Evolutionary conservation across 306 rosid species (phyloP).

Genomic region (Corylus avellana): DNA sequence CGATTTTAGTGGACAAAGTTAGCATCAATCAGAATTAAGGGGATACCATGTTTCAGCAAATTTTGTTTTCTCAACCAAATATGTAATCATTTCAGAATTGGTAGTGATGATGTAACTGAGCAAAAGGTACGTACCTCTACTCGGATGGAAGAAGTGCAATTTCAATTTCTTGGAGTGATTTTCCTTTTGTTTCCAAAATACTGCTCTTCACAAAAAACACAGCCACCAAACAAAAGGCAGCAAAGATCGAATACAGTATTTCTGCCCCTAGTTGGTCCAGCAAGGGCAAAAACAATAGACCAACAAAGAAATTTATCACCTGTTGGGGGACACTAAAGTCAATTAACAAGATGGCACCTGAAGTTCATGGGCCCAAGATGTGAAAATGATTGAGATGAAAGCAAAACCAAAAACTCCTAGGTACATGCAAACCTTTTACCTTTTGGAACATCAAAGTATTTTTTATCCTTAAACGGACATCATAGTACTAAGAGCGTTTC

Average conservation of each 20-base stretch:
- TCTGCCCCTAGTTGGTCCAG: constrained; percentile 72
- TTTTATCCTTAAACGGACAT: neutral
- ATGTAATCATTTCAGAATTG: neutral
- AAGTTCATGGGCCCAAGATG: constrained; percentile 9
- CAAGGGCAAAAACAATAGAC: constrained; percentile 66
- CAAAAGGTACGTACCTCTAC: constrained; percentile 28
- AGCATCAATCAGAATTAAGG: neutral
- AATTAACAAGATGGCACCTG: constrained; percentile 7
- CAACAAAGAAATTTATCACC: constrained; percentile 85
- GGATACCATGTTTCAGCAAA: neutral
- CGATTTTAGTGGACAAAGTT: neutral
- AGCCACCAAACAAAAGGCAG: constrained; percentile 53
- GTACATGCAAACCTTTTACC: neutral
- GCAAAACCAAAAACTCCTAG: neutral
- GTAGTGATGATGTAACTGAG: neutral
- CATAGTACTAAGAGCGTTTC: neutral
- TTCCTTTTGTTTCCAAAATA: constrained; percentile 85
- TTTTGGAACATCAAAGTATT: neutral
- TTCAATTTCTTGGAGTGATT: constrained; percentile 92
- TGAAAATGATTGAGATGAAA: neutral
- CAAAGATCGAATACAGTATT: constrained; percentile 55
- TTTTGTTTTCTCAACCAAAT: neutral
- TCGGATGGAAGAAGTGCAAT: constrained; percentile 58
- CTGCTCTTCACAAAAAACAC: constrained; percentile 71
- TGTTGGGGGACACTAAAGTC: constrained; percentile 30